These are phyloP conservation scores for Tagetes erecta DNA, from an alignment of 129 eudicot species.

Conservation along the genomic window DNA sequence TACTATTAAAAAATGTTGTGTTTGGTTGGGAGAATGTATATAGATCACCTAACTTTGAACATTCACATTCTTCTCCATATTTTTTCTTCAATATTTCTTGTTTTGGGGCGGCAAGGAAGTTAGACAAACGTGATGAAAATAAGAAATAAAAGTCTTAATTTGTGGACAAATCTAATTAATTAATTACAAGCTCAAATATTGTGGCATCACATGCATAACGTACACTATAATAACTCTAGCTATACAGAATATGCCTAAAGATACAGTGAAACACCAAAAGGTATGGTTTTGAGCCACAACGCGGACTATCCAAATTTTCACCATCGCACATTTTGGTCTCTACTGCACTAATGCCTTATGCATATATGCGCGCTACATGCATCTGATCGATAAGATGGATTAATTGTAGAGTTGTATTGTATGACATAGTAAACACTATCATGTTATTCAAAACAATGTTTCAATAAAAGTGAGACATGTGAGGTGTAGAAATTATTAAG, in stretches of 20 bases:
- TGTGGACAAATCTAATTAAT: neutral
- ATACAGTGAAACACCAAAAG: too few species aligned
- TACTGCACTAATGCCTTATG: too few species aligned
- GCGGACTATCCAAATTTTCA: too few species aligned
- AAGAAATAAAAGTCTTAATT: neutral
- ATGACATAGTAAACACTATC: neutral
- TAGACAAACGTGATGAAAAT: neutral
- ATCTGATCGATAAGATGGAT: neutral
- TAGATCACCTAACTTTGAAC: slow-evolving; percentile 29
- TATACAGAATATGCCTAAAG: too few species aligned
- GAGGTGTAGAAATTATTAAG: neutral
- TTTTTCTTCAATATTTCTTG: slow-evolving; percentile 11
- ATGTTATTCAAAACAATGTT: neutral
- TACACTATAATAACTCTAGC: too few species aligned
- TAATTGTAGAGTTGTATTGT: neutral
- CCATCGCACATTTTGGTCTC: too few species aligned
- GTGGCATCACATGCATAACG: neutral
- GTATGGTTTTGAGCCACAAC: too few species aligned
- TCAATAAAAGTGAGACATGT: neutral
- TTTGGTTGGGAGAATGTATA: slow-evolving; percentile 26
- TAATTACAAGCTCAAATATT: neutral
- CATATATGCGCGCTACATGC: too few species aligned
- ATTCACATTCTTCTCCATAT: slow-evolving; percentile 22
- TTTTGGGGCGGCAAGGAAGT: slow-evolving; percentile 4
- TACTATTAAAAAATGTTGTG: slow-evolving; percentile 5